Evolutionary conservation across 1,139 yeast species (phyloP).

Genomic region (Meyerozyma elateridarum): DNA sequence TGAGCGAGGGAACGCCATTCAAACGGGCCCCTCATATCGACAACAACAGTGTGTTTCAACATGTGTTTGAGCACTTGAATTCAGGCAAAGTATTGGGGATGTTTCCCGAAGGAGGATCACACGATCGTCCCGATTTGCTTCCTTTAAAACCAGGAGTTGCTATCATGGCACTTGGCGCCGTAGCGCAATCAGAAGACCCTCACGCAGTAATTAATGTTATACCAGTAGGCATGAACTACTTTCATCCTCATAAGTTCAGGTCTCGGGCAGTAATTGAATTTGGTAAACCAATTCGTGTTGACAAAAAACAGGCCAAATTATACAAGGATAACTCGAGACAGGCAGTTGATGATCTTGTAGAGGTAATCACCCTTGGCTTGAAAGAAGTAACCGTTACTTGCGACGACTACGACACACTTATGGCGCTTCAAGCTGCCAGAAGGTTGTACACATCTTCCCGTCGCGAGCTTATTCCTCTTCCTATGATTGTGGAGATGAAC

Average conservation of each 20-base stretch:
- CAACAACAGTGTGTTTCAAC: conserved; percentile 53
- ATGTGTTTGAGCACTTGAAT: conserved; percentile 60
- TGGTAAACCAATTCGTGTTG: conserved; percentile 40
- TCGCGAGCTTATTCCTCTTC: conserved; percentile 44
- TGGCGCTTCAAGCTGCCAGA: conserved; percentile 35
- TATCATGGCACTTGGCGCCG: conserved; percentile 45
- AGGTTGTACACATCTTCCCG: conserved; percentile 48
- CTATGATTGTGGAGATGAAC: conserved; percentile 45
- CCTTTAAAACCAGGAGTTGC: conserved; percentile 48
- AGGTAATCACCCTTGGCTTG: conserved; percentile 22
- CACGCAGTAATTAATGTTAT: conserved; percentile 48
- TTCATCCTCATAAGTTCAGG: conserved; percentile 43
- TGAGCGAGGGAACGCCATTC: conserved; percentile 46
- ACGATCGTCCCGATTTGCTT: conserved; percentile 36
- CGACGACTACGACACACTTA: conserved; percentile 29
- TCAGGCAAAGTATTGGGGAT: conserved; percentile 58
- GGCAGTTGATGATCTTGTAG: conserved; percentile 19
- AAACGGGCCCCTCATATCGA: conserved; percentile 63
- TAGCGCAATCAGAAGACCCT: conserved; percentile 56
- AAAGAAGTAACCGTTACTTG: conserved; percentile 31
- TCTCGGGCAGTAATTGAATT: conserved; percentile 45
- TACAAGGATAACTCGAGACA: conserved; percentile 18
- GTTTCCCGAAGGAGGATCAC: conserved; percentile 58
- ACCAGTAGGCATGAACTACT: conserved; percentile 46
- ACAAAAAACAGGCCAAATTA: conserved; percentile 21